Base-by-base conservation (phyloP, 2,329 filamentous ascomycete species). In the Colletotrichum orbiculare region DNA sequence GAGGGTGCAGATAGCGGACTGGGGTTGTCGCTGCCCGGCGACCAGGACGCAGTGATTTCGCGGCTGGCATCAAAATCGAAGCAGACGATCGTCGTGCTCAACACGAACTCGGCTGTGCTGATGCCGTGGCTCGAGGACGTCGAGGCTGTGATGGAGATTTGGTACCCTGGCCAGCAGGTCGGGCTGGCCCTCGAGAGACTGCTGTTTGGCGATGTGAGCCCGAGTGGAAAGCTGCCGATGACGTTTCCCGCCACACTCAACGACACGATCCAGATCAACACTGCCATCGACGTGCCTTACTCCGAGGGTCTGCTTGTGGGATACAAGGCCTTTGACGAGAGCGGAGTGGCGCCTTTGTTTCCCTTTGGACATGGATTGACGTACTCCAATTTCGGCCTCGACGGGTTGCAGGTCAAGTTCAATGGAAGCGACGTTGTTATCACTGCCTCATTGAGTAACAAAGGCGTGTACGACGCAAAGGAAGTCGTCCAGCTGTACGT, bases 131-230 rank as follows among this genome's bases (percentile, higher is more conserved):
- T 49, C 11, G 15, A 42, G 10, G 25, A 56, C 6, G 64, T 57
- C 3, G 47, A 54, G 4, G 42, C 54, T 9, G 45, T 64, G 5
- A n/a, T 67, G 54, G 54, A 64, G 2, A 52, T 56, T 5, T 64
- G 64, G 64, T 64, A 64, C 13, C 54, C 60, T 6, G 64, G 64
- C 4, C 56, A 67, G 6, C 60, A 67, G 33, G 64, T 53, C 3
- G 60, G 60, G 2, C 53, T 60, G 12, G 60, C 60, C 8, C 45
- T 67, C 2, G 60, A 54, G 9, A 49, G 57, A 15, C 50, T 64
- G 6, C 49, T 67, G 8, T 67, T 56, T 52, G 64, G 64, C 2
- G 55, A 52, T 8, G 17, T 64, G 2, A 67, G 61, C 41, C 60
- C 64, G 8, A 63, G 64, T 5, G 64, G 64, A n/a, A 66, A 64